Base-by-base conservation (phyloP, 495 filamentous ascomycete genomes). In the Daldinia caldariorum region DNA sequence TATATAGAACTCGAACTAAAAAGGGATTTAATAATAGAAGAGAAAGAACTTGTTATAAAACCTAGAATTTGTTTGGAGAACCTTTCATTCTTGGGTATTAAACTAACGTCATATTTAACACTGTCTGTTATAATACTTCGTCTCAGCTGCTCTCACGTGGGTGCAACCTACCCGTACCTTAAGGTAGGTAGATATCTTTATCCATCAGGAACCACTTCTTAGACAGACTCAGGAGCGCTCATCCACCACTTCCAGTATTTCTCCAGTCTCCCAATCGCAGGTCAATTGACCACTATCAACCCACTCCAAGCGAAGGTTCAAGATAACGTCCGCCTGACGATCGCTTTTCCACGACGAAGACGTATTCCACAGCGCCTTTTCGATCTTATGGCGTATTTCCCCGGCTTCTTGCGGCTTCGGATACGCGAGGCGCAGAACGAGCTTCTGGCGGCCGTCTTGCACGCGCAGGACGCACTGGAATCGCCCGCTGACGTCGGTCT, bases 391-490 rank as follows among this genome's bases (percentile, higher is more conserved):
- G 14, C 62, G 53, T 5, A 65, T 2, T 18, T 58, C 51, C 4
- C 62, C 62, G 0, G 62, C 37, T 5, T 50, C 41, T 29, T 18
- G 6, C 0, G 41, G 18, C 6, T 29, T 39, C 5, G 39, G 39
- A 16, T 29, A 39, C 13, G 62, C 62, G 10, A 65, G 22, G 13
- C 62, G 62, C 4, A 65, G 22, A 5, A 65, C 32, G 12, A 65
- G 54, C 13, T 65, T 65, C 13, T 3, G 54, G 8, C 39, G 18
- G n/a, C 7, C 7, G 1, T 39, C 34, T 32, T 63, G 31, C 4
- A 20, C 10, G 54, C 62, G 55, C 9, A 65, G 62, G 32, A 65
- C 34, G 34, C 41, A 65, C 6, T 65, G 62, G 34, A 58, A 38
- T 18, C 54, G 62, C 0, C 54, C 43, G n/a, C 14, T 26, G 6